Percentiles rank a stretch among this genome's conserved stretches.
Conservation (phyloP, 768 basidiomycete species). For the Bullera alba region DNA sequence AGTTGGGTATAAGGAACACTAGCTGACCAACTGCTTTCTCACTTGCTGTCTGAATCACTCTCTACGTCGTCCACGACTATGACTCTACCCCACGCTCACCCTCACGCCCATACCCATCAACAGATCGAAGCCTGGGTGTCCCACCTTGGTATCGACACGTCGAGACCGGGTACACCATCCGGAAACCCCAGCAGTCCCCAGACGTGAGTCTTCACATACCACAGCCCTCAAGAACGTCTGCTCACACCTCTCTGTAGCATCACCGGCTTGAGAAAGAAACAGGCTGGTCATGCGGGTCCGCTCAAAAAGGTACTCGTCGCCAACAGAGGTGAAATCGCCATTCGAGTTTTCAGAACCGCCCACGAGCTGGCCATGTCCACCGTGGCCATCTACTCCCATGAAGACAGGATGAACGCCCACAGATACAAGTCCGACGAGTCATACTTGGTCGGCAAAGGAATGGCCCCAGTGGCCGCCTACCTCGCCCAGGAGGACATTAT, state of each 20-base stretch:
- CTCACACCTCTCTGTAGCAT: constrained; percentile 32
- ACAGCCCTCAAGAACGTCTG: neutral
- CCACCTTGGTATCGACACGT: constrained; percentile 30
- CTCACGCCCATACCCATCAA: constrained; percentile 15
- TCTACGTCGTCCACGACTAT: neutral
- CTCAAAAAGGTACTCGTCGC: constrained; percentile 48
- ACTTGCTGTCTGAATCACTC: too few species aligned
- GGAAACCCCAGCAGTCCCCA: constrained; percentile 6
- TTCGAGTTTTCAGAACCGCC: constrained; percentile 94
- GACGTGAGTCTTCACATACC: constrained; percentile 30
- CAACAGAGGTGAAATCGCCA: constrained; percentile 75
- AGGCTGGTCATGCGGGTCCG: constrained; percentile 44
- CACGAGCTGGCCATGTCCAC: constrained; percentile 99
- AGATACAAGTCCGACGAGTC: constrained; percentile 99
- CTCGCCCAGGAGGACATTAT: constrained; percentile 98
- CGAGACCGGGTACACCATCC: constrained; percentile 25
- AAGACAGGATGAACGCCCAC: constrained; percentile 94
- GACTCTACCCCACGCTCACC: neutral
- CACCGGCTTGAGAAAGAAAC: constrained; percentile 40
- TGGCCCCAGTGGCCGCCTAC: constrained; percentile 94
- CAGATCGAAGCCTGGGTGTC: constrained; percentile 39
- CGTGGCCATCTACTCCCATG: constrained; percentile 95
- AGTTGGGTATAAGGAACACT: too few species aligned
- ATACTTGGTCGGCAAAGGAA: constrained; percentile 92
- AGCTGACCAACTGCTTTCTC: too few species aligned